phyloP scores from a whole-genome alignment of 768 basidiomycete species.

The Boletus sensibilis region DNA sequence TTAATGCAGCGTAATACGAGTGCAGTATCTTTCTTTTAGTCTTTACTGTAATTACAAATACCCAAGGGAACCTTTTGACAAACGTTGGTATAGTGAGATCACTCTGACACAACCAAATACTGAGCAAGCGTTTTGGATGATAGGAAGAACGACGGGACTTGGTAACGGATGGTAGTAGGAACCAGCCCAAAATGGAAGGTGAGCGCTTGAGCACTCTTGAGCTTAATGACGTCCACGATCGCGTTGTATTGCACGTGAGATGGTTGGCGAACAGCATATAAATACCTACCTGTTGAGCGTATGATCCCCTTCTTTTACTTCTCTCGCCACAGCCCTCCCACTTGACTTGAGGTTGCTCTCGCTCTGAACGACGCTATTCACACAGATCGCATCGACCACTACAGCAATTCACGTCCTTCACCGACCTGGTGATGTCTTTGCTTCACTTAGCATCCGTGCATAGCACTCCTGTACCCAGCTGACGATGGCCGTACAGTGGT shows the following conservation, averaged over 20 bases:
- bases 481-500: not conserved
- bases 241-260: not conserved
- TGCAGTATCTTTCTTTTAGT: not conserved
- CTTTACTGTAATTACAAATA: not conserved
- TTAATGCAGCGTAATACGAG: not conserved
- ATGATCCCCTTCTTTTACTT: not conserved
- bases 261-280: not conserved
- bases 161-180: too few relatives aligned
- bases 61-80: not conserved
- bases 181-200: not conserved
- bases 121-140: not conserved
- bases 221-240: not conserved
- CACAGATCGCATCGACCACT: not conserved
- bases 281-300: not conserved
- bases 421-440: not conserved
- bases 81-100: not conserved
- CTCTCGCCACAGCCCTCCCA: not conserved
- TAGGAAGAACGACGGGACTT: not conserved
- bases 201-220: not conserved
- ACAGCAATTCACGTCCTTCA: not conserved
- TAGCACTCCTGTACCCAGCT: conserved; percentile 6
- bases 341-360: not conserved
- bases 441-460: conserved; percentile 5
- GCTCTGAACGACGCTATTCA: not conserved
- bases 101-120: not conserved